Evolutionary conservation across 2,329 filamentous ascomycete species (phyloP).

Genomic region (Fusarium praegraminearum): DNA sequence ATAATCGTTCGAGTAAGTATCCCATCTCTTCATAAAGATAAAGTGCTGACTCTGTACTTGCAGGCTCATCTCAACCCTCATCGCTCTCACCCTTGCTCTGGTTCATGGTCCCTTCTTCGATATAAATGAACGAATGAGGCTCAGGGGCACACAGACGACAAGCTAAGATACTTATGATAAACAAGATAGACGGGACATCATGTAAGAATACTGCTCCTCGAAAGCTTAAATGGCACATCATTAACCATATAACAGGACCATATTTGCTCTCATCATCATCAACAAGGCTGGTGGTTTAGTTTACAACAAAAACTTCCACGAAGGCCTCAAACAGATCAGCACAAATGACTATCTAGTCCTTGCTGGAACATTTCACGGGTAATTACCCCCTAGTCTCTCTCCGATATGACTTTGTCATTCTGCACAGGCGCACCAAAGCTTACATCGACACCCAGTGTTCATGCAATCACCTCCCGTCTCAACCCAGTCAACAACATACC

Average conservation of each 20-base stretch:
- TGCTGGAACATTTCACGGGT: constrained; percentile 97
- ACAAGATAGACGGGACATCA: constrained; percentile 21
- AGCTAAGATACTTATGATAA: constrained; percentile 20
- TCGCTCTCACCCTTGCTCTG: constrained; percentile 32
- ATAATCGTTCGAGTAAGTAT: constrained; percentile 9
- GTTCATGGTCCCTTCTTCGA: constrained; percentile 37
- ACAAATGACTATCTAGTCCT: constrained; percentile 98
- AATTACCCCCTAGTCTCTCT: constrained; percentile 36
- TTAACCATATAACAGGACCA: constrained; percentile 72
- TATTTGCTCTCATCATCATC: constrained; percentile 96
- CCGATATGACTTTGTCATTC: neutral
- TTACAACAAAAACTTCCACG: constrained; percentile 94
- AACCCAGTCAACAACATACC: constrained; percentile 64
- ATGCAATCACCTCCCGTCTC: constrained; percentile 75
- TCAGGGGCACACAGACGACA: constrained; percentile 30
- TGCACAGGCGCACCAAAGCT: constrained; percentile 16
- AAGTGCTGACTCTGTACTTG: constrained; percentile 3
- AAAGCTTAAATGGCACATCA: neutral
- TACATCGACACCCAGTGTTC: constrained; percentile 62
- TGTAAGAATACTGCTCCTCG: constrained; percentile 18
- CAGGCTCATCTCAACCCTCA: constrained; percentile 30
- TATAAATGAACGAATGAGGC: constrained; percentile 44
- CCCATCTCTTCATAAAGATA: neutral
- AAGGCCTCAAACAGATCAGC: constrained; percentile 86
- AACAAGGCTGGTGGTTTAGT: constrained; percentile 98